phyloP scores from a whole-genome alignment of 2,329 filamentous ascomycete genomes.

The Trichothecium roseum region DNA sequence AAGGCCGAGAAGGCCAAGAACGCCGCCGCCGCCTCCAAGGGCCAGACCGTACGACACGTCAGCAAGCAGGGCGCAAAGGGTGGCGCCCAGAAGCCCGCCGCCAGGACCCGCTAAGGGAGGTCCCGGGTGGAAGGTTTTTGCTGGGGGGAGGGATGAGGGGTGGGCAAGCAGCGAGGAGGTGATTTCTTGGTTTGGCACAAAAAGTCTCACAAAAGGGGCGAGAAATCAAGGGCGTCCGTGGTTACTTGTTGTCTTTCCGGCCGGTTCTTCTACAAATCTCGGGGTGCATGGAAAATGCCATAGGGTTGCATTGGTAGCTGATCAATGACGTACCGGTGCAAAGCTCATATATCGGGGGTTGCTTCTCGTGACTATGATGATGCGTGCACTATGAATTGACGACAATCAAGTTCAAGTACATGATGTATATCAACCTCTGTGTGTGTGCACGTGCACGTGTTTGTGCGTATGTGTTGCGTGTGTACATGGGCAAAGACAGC shows the following conservation, averaged over 20 bases:
- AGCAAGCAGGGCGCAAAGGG: conserved; percentile 98
- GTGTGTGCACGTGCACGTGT: no score
- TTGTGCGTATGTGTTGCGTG: no score
- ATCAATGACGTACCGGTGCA: conserved; percentile 25
- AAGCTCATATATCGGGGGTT: conserved; percentile 11
- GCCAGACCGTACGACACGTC: conserved; percentile 68
- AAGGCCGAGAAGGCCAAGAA: conserved; percentile 99
- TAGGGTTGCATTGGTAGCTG: conserved; percentile 31
- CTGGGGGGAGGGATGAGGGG: conserved; percentile 6
- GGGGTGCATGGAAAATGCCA: conserved; percentile 29
- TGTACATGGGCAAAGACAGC: no score
- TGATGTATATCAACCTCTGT: no score
- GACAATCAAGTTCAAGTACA: no score
- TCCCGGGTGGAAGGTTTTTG: conserved; percentile 1
- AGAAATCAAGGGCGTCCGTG: conserved; percentile 20
- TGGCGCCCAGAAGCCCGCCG: conserved; percentile 71
- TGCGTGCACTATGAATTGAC: no score
- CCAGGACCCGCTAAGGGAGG: conserved; percentile 61
- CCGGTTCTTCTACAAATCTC: conserved; percentile 29
- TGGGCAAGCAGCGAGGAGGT: conserved; percentile 2
- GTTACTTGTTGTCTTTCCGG: conserved; percentile 33
- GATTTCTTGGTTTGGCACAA: conserved; percentile 1
- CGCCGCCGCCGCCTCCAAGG: conserved; percentile 64
- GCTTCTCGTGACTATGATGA: no score
- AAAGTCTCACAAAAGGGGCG: background rate